Evolutionary conservation across 305 asterid species (phyloP).

Genomic region (Fraxinus nigra): DNA sequence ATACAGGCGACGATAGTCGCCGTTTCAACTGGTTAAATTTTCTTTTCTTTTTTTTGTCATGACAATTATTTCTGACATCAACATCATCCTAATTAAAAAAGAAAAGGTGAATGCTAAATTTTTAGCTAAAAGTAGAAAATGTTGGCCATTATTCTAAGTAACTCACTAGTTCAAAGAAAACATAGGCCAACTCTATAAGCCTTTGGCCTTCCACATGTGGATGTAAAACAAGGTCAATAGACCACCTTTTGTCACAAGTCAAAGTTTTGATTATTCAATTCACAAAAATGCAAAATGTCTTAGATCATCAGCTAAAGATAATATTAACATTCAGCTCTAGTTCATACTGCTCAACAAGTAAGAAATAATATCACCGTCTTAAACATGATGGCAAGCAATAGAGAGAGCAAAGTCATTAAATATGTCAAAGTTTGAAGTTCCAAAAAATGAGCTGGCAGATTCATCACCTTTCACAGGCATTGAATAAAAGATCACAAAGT

Average conservation of each 20-base stretch:
- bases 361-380: not conserved
- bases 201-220: not conserved
- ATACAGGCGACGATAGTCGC: not conserved
- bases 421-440: not conserved
- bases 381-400: not conserved
- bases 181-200: not conserved
- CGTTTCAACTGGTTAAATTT: not conserved
- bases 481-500: not conserved
- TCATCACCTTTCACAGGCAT: not conserved
- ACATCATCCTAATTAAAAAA: not conserved
- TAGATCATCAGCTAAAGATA: not conserved
- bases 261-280: not conserved
- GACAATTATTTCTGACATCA: not conserved
- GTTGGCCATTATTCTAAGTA: not conserved
- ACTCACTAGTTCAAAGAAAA: not conserved
- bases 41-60: not conserved
- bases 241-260: not conserved
- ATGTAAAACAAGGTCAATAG: not conserved
- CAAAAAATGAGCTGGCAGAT: not conserved
- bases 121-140: not conserved
- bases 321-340: not conserved
- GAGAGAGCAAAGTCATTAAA: not conserved
- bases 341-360: not conserved
- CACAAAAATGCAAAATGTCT: not conserved
- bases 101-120: not conserved